Percentiles rank a stretch among this genome's conserved stretches.
phyloP scores from a whole-genome alignment of 2,329 filamentous ascomycete genomes.

The Aspergillus felis region DNA sequence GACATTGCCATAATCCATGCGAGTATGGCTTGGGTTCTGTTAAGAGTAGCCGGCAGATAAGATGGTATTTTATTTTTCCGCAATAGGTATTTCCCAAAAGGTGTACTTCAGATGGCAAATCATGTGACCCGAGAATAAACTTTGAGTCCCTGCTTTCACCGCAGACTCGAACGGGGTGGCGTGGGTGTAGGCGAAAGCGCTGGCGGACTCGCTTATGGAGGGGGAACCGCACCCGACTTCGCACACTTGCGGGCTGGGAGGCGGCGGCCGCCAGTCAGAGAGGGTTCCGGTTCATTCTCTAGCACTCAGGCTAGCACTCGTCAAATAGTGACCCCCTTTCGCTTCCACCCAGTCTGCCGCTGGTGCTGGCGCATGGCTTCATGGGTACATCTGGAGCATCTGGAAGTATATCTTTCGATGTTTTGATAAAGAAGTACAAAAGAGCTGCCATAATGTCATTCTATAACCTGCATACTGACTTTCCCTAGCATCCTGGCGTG shows the following conservation, averaged over 20 bases:
- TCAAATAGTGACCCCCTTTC: conserved; percentile 24
- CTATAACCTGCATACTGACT: neutral
- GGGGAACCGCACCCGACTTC: conserved; percentile 5
- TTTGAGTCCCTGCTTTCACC: conserved; percentile 11
- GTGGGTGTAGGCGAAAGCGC: conserved; percentile 23
- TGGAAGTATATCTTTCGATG: neutral
- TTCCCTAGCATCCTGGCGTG: too few species aligned
- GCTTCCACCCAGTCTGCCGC: conserved; percentile 28
- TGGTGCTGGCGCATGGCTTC: conserved; percentile 11
- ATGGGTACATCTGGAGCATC: conserved; percentile 3
- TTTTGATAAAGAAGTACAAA: neutral
- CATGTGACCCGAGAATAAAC: neutral
- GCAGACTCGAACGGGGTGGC: conserved; percentile 23
- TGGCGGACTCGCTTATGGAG: conserved; percentile 16
- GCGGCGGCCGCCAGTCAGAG: conserved; percentile 3
- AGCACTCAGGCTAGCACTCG: conserved; percentile 28
- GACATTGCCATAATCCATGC: too few species aligned
- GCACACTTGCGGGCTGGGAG: conserved; percentile 9
- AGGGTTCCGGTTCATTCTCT: conserved; percentile 31
- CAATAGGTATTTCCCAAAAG: too few species aligned
- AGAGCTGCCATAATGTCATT: neutral
- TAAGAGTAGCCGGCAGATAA: too few species aligned
- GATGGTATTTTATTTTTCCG: too few species aligned
- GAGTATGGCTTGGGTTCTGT: too few species aligned
- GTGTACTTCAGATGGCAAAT: neutral